Evolutionary conservation across 1,139 yeast genomes (phyloP).

Genomic region (Zygosaccharomyces sapae): DNA sequence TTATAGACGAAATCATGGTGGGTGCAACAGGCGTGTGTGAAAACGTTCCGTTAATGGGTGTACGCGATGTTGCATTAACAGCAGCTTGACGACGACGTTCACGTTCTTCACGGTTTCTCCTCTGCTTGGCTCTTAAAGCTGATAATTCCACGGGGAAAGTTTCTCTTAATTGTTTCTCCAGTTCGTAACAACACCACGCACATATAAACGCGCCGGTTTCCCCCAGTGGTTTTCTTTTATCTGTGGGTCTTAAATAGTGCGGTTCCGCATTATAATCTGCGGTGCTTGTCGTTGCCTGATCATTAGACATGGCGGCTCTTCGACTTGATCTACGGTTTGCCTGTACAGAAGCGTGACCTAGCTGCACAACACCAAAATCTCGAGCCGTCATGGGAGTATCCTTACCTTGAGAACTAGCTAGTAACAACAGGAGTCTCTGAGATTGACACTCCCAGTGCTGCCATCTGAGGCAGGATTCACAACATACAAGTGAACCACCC

Average conservation of each 20-base stretch:
- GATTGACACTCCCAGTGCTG: constrained; percentile 34
- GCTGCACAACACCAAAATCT: constrained; percentile 22
- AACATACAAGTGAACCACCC: constrained; percentile 27
- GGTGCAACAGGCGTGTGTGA: no score
- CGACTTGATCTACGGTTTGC: constrained; percentile 29
- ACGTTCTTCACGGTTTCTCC: constrained; percentile 29
- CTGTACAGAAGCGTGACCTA: constrained; percentile 14
- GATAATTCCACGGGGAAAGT: constrained; percentile 28
- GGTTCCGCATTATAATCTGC: constrained; percentile 11
- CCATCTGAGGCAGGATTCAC: constrained; percentile 36
- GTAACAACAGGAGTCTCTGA: constrained; percentile 14
- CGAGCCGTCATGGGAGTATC: constrained; percentile 15
- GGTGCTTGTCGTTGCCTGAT: constrained; percentile 6
- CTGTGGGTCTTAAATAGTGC: constrained; percentile 26
- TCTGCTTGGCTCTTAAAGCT: constrained; percentile 24
- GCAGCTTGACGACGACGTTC: constrained; percentile 24
- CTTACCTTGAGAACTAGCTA: constrained; percentile 10
- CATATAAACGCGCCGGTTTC: constrained; percentile 28
- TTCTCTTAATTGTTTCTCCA: constrained; percentile 26
- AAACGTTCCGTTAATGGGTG: constrained; percentile 6
- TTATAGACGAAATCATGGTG: no score
- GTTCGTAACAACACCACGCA: constrained; percentile 24
- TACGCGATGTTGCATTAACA: background rate
- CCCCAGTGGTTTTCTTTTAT: constrained; percentile 23
- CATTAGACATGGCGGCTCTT: constrained; percentile 12